Evolutionary conservation across 2,329 filamentous ascomycete species (phyloP), one percentile per base, ranked within the genome.

Genomic region (Chaetomiaceae sp.): DNA sequence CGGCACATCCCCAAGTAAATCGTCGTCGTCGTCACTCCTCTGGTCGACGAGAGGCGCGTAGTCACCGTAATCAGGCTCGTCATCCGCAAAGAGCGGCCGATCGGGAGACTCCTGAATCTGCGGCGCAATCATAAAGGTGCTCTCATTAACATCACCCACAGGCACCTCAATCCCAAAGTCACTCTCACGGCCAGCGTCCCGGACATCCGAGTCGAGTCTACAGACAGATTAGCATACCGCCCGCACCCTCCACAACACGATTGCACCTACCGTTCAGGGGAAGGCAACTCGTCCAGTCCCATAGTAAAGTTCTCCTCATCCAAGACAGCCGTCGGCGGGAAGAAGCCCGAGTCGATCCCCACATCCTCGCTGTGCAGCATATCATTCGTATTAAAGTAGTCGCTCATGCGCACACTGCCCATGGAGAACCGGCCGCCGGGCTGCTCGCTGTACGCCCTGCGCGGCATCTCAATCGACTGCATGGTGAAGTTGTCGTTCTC

Each of bases 401-500:
- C 78, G 55, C 77, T 82, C 59, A 74, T 68, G 19, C 77, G 80
- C 56, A 72, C 66, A 19, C 72, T 78, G 0, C 71, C 76, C 52
- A 81, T 62, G 10, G 75, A 76, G 24, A 74, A 56, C 24, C 76
- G 64, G 3, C 66, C 65, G 3, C 62, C 58, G 0, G 69, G 68
- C 38, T 68, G 63, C 48, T 79, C 74, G 42, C 65, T 73, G 30
- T 65, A 58, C 14, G 71, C 73, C 39, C 80, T 67, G 22, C 80
- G 69, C 7, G 78, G 74, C 39, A 81, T 58, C 62, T 84, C 81
- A 22, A 84, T 71, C 2, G 79, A 81, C 49, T 75, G 72, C 33
- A 73, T 61, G 0, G 79, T 83, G 50, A 72, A 71, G 53, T 82
- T 74, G 34, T 79, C 75, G 20, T 81, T 76, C 45, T 82, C 77